Percentiles rank a stretch among this genome's conserved stretches.
phyloP scores from a whole-genome alignment of 768 basidiomycete species.

The Thelephora ganbajun region DNA sequence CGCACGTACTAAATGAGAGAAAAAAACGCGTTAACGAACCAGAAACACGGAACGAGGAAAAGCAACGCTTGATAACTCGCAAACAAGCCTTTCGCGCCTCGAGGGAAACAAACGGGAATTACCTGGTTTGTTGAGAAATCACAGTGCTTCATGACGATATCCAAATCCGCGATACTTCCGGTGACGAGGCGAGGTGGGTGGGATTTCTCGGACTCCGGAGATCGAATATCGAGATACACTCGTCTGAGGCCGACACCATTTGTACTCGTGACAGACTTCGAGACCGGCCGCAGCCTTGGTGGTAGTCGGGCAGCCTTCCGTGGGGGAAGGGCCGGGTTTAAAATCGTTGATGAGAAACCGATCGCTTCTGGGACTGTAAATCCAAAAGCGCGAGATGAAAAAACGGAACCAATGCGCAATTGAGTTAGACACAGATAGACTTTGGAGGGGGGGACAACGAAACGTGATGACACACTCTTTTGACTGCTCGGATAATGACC shows the following conservation, averaged over 20 bases:
- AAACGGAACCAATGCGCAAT: background rate
- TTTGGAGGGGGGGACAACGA: conserved; percentile 1
- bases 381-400: conserved; percentile 5
- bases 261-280: conserved; percentile 39
- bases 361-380: conserved; percentile 57
- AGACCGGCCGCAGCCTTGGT: conserved; percentile 31
- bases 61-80: background rate
- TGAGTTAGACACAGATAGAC: background rate
- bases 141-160: conserved; percentile 85
- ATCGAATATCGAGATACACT: conserved; percentile 60
- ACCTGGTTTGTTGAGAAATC: conserved; percentile 79
- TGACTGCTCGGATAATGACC: conserved; percentile 87
- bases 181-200: conserved; percentile 82
- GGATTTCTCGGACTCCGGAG: conserved; percentile 45
- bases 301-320: conserved; percentile 31
- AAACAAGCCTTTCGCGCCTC: background rate
- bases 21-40: background rate
- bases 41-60: conserved; percentile 3
- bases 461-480: conserved; percentile 39
- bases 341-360: conserved; percentile 35
- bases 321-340: conserved; percentile 67
- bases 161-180: conserved; percentile 80
- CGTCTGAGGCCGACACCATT: conserved; percentile 68
- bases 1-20: conserved; percentile 65
- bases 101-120: background rate